Percentiles rank a stretch among this genome's conserved stretches.
Evolutionary conservation across 192 early-diverging fungal species (phyloP).

Genomic region (Backusella circina): DNA sequence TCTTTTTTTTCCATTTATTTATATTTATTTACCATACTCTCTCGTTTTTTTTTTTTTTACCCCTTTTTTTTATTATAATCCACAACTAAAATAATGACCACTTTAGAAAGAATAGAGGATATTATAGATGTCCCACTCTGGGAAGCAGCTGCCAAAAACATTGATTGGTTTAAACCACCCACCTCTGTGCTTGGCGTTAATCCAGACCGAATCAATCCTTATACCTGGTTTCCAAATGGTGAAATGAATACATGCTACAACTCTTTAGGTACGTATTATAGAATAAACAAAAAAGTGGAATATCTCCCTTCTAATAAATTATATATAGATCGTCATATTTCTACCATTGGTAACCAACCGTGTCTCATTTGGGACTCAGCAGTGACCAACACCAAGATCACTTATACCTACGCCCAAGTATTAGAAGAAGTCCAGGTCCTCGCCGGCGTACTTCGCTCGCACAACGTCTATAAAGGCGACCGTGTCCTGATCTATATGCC

Average conservation of each 20-base stretch:
- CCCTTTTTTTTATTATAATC: not conserved
- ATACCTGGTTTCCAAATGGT: constrained; percentile 67
- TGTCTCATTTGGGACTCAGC: constrained; percentile 79
- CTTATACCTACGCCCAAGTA: constrained; percentile 67
- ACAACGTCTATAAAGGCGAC: constrained; percentile 67
- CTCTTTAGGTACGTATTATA: constrained; percentile 14
- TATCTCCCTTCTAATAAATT: not conserved
- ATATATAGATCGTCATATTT: constrained; percentile 66
- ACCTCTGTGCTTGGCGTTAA: constrained; percentile 5
- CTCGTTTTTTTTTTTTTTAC: not conserved
- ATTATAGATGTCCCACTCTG: constrained; percentile 13
- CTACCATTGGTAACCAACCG: constrained; percentile 49
- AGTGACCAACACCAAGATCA: constrained; percentile 47
- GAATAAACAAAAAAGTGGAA: no score
- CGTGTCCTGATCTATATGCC: constrained; percentile 83
- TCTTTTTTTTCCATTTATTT: not conserved
- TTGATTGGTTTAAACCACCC: constrained; percentile 23
- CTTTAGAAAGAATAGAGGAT: not conserved
- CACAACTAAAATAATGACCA: not conserved
- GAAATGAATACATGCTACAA: constrained; percentile 82
- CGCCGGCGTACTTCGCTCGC: constrained; percentile 56
- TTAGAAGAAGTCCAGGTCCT: constrained; percentile 62
- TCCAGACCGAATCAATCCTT: constrained; percentile 20
- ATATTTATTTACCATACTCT: not conserved
- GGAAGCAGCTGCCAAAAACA: constrained; percentile 10